phyloP scores from a whole-genome alignment of 2,329 filamentous ascomycete genomes.

The Phaeosphaeriaceae sp. region DNA sequence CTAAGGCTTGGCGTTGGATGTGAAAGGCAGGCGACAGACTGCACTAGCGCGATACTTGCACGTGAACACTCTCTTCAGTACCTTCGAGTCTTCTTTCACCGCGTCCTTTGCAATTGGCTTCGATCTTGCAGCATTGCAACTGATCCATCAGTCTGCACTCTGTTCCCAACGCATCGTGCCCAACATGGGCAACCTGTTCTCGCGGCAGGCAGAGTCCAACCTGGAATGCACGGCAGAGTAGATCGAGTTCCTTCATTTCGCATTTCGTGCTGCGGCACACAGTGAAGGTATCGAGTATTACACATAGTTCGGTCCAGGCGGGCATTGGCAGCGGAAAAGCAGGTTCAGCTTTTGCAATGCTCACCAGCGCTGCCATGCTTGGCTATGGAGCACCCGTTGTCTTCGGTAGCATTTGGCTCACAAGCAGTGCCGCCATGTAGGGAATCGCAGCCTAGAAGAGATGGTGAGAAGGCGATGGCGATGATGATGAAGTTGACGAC shows the following conservation, averaged over 20 bases:
- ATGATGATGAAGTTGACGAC: neutral
- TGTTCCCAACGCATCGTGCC: no score
- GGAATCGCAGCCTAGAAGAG: neutral
- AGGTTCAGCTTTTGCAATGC: constrained; percentile 26
- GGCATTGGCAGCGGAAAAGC: constrained; percentile 27
- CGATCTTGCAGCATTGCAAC: neutral
- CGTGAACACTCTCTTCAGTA: no score
- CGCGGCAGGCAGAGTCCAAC: neutral
- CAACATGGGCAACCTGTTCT: neutral
- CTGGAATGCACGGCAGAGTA: no score
- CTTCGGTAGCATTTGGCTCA: neutral
- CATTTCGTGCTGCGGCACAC: neutral
- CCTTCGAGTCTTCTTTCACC: no score
- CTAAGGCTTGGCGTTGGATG: neutral
- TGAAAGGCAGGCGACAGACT: neutral
- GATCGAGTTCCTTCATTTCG: neutral
- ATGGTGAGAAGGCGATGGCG: neutral
- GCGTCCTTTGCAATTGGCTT: no score
- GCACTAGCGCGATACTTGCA: neutral
- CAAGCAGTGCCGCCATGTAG: neutral
- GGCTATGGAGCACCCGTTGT: constrained; percentile 18
- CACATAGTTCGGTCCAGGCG: constrained; percentile 31
- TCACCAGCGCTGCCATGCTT: constrained; percentile 36
- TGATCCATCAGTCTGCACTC: neutral
- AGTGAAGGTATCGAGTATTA: neutral